Evolutionary conservation across 192 early-diverging fungal genomes (phyloP), one percentile per base, ranked within the genome.

Genomic region (Linnemannia hyalina): DNA sequence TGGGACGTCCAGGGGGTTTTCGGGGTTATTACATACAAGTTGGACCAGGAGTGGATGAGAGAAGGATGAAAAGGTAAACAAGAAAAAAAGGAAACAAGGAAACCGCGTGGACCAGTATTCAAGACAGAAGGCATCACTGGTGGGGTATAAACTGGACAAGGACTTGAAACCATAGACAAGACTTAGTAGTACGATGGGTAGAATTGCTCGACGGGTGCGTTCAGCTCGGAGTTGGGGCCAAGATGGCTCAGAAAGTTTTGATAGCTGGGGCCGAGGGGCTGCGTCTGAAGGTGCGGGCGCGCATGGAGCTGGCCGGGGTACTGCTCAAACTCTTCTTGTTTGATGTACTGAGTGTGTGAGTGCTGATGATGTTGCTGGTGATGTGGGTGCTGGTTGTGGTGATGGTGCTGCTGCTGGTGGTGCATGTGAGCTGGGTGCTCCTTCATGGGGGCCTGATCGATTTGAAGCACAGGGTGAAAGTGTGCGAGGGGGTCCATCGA

Each of bases 401-500:
- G 69, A 4, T 80, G 79, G 32, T 81, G 49, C n/a, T 80, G 73
- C 9, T 46, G 18, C 36, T 83, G 75, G 6, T 76, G 71, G 55
- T 54, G 70, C 23, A 55, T 44, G 11, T 44, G 57, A 20, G 40
- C 46, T 11, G 44, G 36, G 35, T 68, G 70, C 60, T 65, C 60
- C 60, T 65, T 65, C 49, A 72, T 55, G n/a, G 75, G 49, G 22
- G 79, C 22, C 38, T 47, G 70, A 16, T 84, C 73, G 22, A 84
- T 41, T 8, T 78, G 83, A 16, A 85, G 57, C 49, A 84, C 74
- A 8, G 81, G 81, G 38, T 82, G 81, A 4, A 72, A 52, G 29
- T 82, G 74, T 8, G 76, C 73, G 68, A 85, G 32, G 3, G 77
- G 55, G 22, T 79, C 77, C 75, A 86, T 81, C 70, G 75, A 76